phyloP scores from a whole-genome alignment of 1,139 yeast species.

The Kodamaea arcana region DNA sequence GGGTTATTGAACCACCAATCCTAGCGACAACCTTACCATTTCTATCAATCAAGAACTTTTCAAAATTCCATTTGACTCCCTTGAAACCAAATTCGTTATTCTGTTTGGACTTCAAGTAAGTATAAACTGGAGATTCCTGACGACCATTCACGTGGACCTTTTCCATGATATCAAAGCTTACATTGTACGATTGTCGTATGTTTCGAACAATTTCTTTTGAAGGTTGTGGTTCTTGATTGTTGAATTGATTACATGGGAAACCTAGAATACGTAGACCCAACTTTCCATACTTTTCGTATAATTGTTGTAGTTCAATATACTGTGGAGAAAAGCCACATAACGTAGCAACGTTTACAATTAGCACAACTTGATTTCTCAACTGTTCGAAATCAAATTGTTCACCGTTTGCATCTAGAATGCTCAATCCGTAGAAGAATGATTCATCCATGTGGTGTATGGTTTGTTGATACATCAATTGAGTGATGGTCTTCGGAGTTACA shows the following conservation, averaged over 20 bases:
- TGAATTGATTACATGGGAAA: conserved; percentile 45
- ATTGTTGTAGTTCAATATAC: conserved; percentile 29
- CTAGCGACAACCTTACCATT: conserved; percentile 72
- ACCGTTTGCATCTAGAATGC: conserved; percentile 4
- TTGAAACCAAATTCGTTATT: conserved; percentile 66
- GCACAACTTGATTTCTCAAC: conserved; percentile 30
- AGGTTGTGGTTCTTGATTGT: conserved; percentile 66
- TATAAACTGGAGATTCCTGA: conserved; percentile 26
- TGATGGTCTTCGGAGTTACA: background rate
- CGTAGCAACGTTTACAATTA: conserved; percentile 44
- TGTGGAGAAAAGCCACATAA: conserved; percentile 46
- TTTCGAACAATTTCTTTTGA: conserved; percentile 60
- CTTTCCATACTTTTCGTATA: conserved; percentile 29
- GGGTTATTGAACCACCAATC: conserved; percentile 59
- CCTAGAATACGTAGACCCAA: conserved; percentile 35
- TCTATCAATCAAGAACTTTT: conserved; percentile 75
- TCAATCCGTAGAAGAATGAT: background rate
- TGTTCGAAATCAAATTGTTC: conserved; percentile 13
- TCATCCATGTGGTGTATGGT: too few relatives aligned
- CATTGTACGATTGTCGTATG: conserved; percentile 65
- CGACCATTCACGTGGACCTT: conserved; percentile 38
- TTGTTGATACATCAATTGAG: too few relatives aligned
- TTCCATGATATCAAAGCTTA: conserved; percentile 36
- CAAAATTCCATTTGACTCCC: conserved; percentile 94
- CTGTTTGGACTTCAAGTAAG: conserved; percentile 24